Percentiles rank a stretch among this genome's conserved stretches.
These are phyloP conservation scores for Fusarium marasasianum DNA, from an alignment of 2,329 filamentous ascomycete species.

Conservation along the genomic window DNA sequence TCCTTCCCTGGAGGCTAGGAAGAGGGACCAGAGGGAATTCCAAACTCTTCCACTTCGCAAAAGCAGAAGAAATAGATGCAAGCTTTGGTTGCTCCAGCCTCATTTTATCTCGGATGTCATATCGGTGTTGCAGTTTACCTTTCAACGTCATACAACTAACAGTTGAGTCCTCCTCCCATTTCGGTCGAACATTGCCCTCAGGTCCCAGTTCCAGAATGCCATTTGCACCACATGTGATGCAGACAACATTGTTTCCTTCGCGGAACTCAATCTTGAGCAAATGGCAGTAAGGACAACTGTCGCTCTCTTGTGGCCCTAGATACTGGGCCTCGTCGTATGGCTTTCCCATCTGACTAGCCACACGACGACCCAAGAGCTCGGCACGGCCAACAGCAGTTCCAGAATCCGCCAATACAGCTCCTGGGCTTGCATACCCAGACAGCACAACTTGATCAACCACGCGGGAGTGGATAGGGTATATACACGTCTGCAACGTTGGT, in stretches of 20 bases:
- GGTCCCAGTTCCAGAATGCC: fast-evolving
- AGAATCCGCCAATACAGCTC: neutral
- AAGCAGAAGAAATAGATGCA: neutral
- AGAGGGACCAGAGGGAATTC: fast-evolving
- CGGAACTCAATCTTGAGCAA: neutral
- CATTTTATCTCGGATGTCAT: neutral
- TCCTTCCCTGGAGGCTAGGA: neutral
- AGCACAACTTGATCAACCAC: neutral
- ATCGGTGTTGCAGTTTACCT: neutral
- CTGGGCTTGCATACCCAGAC: neutral
- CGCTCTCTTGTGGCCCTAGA: neutral
- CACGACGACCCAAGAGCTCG: neutral
- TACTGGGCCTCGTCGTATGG: neutral
- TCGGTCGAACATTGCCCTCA: neutral
- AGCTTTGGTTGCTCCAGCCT: neutral
- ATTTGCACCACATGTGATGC: neutral
- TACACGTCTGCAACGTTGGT: neutral
- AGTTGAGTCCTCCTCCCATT: neutral
- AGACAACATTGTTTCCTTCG: neutral
- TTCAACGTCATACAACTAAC: neutral
- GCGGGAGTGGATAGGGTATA: neutral
- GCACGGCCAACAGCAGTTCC: neutral
- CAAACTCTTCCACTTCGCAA: neutral
- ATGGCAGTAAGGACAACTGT: neutral
- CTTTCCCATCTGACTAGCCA: neutral